Base-by-base conservation (phyloP, 495 filamentous ascomycete species). In the Hyaloscypha bicolor region DNA sequence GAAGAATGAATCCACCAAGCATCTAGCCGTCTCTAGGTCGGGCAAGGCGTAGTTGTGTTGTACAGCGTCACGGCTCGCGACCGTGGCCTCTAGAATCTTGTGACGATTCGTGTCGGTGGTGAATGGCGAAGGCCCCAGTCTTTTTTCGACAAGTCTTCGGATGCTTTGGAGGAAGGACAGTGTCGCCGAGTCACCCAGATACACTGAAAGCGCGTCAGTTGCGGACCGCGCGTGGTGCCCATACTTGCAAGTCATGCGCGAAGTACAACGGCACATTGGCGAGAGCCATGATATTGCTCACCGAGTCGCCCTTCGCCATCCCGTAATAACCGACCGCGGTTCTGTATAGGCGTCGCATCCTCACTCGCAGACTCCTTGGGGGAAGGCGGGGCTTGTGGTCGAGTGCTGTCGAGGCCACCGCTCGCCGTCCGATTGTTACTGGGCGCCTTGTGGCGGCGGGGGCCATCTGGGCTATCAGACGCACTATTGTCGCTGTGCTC, bases 261-360 rank as follows among this genome's bases (percentile, higher is more conserved):
- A 25, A 25, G 25, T 25, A 25, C 25, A 25, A 25, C 25, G 25
- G 25, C 25, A 25, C 25, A 25, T 25, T 25, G 25, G 25, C 25
- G 25, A 25, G 1, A 25, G 25, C 21, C 6, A 31, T 53, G 8
- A 11, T 11, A 12, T 9, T 29, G n/a, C 19, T 60, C n/a, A 66
- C 63, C 42, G 6, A 66, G 37, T 59, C 63, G 63, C 31, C 63
- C 63, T 51, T 19, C 55, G 4, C 39, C 33, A 37, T 66, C 55
- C 51, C 60, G 63, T 22, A 66, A 59, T 8, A 66, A 52, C 12
- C 63, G 53, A 2, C 63, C 63, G 6, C 32, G 31, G 42, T 66
- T 66, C 31, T 66, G 21, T 14, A 66, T 66, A 21, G 63, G 63
- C 4, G 63, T 60, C 42, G 42, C 63, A 59, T 66, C 63, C 55